These are phyloP conservation scores for Botrytis hyacinthi DNA, from an alignment of 2,329 filamentous ascomycete genomes.

Conservation along the genomic window DNA sequence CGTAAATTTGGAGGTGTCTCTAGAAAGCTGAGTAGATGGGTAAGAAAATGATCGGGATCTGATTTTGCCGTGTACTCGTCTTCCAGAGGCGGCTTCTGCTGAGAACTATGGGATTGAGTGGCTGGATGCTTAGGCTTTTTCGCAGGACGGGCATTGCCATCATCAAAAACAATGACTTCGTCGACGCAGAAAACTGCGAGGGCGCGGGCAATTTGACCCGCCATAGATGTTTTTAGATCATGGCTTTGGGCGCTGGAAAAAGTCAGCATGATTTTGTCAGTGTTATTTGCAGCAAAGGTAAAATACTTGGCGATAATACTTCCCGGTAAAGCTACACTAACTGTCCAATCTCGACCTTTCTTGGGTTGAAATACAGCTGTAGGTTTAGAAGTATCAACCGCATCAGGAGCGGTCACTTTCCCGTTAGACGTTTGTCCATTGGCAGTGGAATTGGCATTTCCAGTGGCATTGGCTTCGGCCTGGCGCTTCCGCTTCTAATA, in stretches of 20 bases:
- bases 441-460: constrained; percentile 29
- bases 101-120: constrained; percentile 38
- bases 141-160: constrained; percentile 48
- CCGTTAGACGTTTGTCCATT: constrained; percentile 24
- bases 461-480: constrained; percentile 31
- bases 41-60: constrained; percentile 77
- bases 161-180: constrained; percentile 79
- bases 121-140: constrained; percentile 29
- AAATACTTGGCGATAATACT: constrained; percentile 73
- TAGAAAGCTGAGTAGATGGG: constrained; percentile 75
- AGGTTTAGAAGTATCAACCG: constrained; percentile 58
- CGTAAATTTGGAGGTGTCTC: constrained; percentile 83
- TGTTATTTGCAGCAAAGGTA: constrained; percentile 27
- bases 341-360: constrained; percentile 64
- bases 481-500: constrained; percentile 39
- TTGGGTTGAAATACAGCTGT: constrained; percentile 66
- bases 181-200: constrained; percentile 81
- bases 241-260: constrained; percentile 35
- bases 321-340: constrained; percentile 75
- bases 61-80: constrained; percentile 61
- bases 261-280: constrained; percentile 16
- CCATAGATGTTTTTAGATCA: constrained; percentile 71
- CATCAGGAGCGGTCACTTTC: constrained; percentile 33
- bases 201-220: constrained; percentile 75
- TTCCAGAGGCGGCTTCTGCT: constrained; percentile 43